Base-by-base conservation (phyloP, 345 rosid species). In the Salix suchowensis region DNA sequence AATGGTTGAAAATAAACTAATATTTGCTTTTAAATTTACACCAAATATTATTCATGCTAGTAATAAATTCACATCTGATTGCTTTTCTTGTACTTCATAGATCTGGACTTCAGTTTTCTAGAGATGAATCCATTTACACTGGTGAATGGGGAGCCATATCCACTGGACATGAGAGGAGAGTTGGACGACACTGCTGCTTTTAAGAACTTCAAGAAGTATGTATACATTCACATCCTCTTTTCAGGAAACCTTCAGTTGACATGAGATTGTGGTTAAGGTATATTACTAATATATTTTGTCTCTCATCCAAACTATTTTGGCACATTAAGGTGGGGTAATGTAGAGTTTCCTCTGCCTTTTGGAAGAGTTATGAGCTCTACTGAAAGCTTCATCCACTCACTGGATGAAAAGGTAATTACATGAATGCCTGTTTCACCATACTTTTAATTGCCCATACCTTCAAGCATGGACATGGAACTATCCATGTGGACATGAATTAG, bases 91-190 rank as follows among this genome's bases (percentile, higher is more conserved):
- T 65, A 74, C 55, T 67, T 9, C 23, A 8, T 83, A 94, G 98
- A 94, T 85, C 87, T 94, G 81, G 98, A 94, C 85, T 94, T 94
- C 85, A 92, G 91, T 79, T 92, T 94, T 70, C 58, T 94, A 80
- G 96, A 92, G 90, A 89, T 95, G 96, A 96, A 96, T 82, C 99
- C 99, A 69, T 96, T 96, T 81, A 88, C 97, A 13, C 79, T 96
- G 69, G 91, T 94, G 39, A 84, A 89, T 78, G 93, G 98, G 48
- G 92, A 96, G 80, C 98, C 97, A 15, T 96, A 85, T 80, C 99
- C 98, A 62, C 78, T 96, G 76, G 99, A 96, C 83, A 94, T 96
- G 97, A 94, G 99, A 78, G 99, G 98, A 77, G 98, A 96, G 79
- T 71, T 96, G 76, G 98, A 96, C 65, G 97, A 96, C 74, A 96